Percentiles rank a stretch among this genome's conserved stretches.
Conservation (phyloP, 192 early-diverging fungal genomes). For the Coemansia sp. region DNA sequence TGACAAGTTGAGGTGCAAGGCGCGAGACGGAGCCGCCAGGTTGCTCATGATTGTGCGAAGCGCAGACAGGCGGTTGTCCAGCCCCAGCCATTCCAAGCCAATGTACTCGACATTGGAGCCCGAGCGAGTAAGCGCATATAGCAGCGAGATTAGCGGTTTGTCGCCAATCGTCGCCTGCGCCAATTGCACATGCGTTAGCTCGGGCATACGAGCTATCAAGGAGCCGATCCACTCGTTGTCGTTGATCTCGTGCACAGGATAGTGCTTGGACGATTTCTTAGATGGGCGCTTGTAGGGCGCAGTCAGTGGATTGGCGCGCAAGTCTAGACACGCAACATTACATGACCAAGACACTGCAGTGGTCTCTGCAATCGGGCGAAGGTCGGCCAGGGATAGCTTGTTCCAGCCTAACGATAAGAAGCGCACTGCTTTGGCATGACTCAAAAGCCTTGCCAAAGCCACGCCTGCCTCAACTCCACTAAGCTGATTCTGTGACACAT, state of each 20-base stretch:
- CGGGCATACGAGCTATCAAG: conserved; percentile 31
- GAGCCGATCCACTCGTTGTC: conserved; percentile 21
- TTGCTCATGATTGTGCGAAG: conserved; percentile 34
- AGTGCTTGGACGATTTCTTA: conserved; percentile 4
- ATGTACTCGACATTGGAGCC: conserved; percentile 36
- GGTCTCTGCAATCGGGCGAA: conserved; percentile 11
- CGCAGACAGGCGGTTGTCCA: conserved; percentile 39
- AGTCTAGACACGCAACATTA: conserved; percentile 29
- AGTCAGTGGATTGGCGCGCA: conserved; percentile 50
- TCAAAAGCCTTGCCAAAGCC: conserved; percentile 39
- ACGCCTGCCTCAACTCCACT: conserved; percentile 32
- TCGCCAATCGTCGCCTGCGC: conserved; percentile 41
- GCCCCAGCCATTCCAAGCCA: conserved; percentile 51
- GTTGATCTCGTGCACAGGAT: neutral
- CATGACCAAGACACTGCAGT: neutral
- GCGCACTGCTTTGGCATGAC: conserved; percentile 25
- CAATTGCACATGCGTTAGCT: conserved; percentile 38
- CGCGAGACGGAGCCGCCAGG: conserved; percentile 1
- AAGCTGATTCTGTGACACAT: conserved; percentile 49
- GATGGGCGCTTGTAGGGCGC: conserved; percentile 10
- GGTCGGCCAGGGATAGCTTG: conserved; percentile 36
- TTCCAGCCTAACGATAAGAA: conserved; percentile 54
- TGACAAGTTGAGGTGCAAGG: conserved; percentile 47
- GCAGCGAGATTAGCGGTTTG: conserved; percentile 21
- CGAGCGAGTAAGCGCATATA: conserved; percentile 27